Conservation (phyloP, 148 eudicot genomes). For the Cornus florida region DNA sequence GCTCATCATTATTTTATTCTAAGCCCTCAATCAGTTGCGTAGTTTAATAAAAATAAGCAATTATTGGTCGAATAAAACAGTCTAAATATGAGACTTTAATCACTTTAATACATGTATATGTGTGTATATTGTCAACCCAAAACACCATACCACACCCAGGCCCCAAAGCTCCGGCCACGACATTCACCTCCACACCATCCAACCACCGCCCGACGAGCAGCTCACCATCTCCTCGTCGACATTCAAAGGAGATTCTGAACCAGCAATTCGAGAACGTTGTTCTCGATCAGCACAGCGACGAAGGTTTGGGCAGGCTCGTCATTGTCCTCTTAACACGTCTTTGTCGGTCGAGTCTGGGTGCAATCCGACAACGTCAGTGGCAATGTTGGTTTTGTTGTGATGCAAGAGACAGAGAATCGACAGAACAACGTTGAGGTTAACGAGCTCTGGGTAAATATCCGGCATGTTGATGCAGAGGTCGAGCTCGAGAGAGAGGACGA, state of each 20-base stretch:
- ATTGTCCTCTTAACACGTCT: conserved; percentile 75
- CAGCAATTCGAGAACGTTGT: conserved; percentile 71
- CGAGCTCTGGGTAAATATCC: conserved; percentile 80
- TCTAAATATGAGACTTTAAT: too few relatives aligned
- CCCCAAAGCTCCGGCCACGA: too few relatives aligned
- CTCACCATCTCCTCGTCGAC: conserved; percentile 59
- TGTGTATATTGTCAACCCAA: too few relatives aligned
- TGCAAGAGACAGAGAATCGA: conserved; percentile 59
- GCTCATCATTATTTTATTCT: too few relatives aligned
- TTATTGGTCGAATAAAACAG: too few relatives aligned
- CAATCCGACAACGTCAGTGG: conserved; percentile 65
- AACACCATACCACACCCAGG: too few relatives aligned
- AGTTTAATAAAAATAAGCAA: too few relatives aligned
- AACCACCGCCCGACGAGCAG: too few relatives aligned
- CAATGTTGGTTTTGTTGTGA: conserved; percentile 83
- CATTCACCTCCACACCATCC: too few relatives aligned
- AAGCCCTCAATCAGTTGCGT: too few relatives aligned
- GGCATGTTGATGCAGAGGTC: conserved; percentile 64
- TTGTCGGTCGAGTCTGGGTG: conserved; percentile 83
- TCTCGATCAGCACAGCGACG: conserved; percentile 81
- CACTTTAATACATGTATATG: too few relatives aligned
- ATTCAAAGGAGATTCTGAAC: conserved; percentile 69
- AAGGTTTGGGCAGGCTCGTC: conserved; percentile 72
- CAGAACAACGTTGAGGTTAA: conserved; percentile 51
- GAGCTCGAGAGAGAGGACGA: conserved; percentile 78